Evolutionary conservation across 169 alveolate genomes (phyloP).

Genomic region (Plasmodium vivax): DNA sequence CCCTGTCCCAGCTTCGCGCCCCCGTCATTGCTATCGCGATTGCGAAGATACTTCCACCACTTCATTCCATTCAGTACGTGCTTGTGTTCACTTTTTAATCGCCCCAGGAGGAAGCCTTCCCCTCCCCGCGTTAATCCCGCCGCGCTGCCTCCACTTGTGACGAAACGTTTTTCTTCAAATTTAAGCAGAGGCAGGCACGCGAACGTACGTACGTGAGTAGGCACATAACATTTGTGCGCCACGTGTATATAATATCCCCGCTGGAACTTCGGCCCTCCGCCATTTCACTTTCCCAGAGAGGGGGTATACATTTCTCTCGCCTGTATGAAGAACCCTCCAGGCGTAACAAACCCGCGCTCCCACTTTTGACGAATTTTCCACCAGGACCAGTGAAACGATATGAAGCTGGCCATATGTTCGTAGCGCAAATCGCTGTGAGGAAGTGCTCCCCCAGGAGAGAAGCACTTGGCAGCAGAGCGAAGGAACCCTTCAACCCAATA

Average conservation of each 20-base stretch:
- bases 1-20: not conserved
- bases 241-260: not conserved
- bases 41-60: too few relatives aligned
- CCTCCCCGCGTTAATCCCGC: not conserved
- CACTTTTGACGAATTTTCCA: not conserved
- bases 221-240: not conserved
- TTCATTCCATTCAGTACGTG: too few relatives aligned
- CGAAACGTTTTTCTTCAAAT: not conserved
- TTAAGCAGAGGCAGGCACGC: not conserved
- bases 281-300: not conserved
- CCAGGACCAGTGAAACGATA: not conserved
- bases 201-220: not conserved
- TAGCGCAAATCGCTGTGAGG: not conserved
- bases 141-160: not conserved
- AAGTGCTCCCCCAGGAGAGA: not conserved
- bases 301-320: not conserved
- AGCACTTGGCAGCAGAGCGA: not conserved
- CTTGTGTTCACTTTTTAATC: not conserved
- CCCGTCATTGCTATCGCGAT: not conserved
- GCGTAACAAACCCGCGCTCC: not conserved
- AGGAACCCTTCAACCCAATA: not conserved
- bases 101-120: not conserved
- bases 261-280: not conserved
- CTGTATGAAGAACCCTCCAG: not conserved
- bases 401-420: not conserved